A percentile compares a stretch with the other conserved stretches of the same genome.
These are phyloP conservation scores for Ganoderma sp. DNA, from an alignment of 1,284 basidiomycete genomes.

Conservation along the genomic window DNA sequence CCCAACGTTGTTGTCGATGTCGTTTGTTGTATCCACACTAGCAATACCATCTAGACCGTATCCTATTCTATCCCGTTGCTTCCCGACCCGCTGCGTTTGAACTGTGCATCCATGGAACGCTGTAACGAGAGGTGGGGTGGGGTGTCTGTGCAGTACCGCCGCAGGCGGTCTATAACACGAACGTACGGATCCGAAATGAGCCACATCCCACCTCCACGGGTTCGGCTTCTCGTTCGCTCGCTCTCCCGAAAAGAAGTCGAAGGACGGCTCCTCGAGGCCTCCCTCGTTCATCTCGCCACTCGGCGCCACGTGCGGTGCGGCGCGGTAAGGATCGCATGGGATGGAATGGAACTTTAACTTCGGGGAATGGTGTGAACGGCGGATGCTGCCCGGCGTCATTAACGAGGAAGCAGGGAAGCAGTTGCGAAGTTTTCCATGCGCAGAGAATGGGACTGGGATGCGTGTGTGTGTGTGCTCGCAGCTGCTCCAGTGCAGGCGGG, in stretches of 20 bases:
- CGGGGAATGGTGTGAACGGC: neutral
- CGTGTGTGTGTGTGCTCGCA: too few species aligned
- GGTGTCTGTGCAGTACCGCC: too few species aligned
- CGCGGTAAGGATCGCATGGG: neutral
- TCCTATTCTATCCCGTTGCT: neutral
- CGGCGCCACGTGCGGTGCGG: too few species aligned
- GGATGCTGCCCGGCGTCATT: too few species aligned
- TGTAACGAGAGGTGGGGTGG: neutral
- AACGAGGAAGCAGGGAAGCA: neutral
- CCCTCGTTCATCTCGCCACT: too few species aligned
- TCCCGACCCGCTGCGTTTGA: neutral
- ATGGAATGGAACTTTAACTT: neutral
- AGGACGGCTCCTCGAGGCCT: too few species aligned
- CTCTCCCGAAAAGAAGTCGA: too few species aligned
- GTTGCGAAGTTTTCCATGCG: neutral
- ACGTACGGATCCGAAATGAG: neutral
- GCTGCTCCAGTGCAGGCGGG: neutral
- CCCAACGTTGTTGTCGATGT: neutral
- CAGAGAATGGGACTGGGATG: neutral
- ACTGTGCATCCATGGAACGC: neutral
- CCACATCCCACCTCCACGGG: neutral
- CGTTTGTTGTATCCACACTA: neutral
- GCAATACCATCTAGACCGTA: conserved; percentile 3
- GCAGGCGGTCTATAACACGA: neutral
- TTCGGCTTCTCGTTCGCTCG: too few species aligned